Percentiles rank a stretch among this genome's conserved stretches.
phyloP scores from a whole-genome alignment of 2,329 filamentous ascomycete genomes.

The Ceratocystis smalleyi region DNA sequence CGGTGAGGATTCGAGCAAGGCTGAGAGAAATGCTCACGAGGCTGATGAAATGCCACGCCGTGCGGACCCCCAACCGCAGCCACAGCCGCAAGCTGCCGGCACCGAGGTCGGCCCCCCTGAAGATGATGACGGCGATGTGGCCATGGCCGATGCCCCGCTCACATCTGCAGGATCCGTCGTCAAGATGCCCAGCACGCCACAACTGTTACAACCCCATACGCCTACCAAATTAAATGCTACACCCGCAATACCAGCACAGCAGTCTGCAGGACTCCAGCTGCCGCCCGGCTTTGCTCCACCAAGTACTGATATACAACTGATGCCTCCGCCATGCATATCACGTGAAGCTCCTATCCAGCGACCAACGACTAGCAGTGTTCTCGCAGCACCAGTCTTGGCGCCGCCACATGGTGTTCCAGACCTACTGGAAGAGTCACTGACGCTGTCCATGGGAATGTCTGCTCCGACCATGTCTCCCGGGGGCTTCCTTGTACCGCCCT shows the following conservation, averaged over 20 bases:
- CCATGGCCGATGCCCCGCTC: slow-evolving; percentile 4
- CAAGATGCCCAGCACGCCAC: neutral
- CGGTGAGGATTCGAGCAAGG: neutral
- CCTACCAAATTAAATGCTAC: neutral
- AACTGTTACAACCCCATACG: neutral
- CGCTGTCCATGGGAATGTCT: slow-evolving; percentile 19
- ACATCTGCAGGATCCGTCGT: neutral
- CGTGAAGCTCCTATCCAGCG: slow-evolving; percentile 2
- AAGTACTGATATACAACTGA: neutral
- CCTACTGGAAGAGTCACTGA: slow-evolving; percentile 13
- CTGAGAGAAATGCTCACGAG: neutral
- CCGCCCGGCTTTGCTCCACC: slow-evolving; percentile 15
- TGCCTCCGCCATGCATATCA: slow-evolving; percentile 14
- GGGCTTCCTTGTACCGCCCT: slow-evolving; percentile 19
- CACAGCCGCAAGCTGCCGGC: neutral
- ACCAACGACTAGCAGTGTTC: slow-evolving; percentile 20
- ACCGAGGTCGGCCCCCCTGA: neutral
- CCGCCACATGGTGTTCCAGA: slow-evolving; percentile 21
- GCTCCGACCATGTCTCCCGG: slow-evolving; percentile 18
- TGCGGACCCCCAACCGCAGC: neutral
- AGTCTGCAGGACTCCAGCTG: slow-evolving; percentile 10
- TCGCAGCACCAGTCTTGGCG: slow-evolving; percentile 28
- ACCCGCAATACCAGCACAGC: neutral
- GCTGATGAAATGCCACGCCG: neutral
- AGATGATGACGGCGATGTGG: slow-evolving; percentile 9